Conservation (phyloP, 148 eudicot species). For the Cornus kousa region DNA sequence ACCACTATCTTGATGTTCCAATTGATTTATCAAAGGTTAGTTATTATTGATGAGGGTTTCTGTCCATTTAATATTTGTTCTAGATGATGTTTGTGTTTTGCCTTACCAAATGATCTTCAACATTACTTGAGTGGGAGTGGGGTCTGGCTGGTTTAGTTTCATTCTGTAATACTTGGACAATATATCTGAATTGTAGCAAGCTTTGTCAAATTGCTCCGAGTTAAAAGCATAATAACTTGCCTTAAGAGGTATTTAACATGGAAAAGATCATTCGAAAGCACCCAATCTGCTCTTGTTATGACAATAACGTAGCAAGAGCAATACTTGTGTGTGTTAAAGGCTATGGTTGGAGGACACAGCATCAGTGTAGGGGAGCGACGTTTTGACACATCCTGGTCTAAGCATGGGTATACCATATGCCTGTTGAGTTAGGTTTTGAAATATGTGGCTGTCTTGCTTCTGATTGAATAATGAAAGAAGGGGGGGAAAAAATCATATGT, state of each 20-base stretch:
- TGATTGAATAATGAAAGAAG: background rate
- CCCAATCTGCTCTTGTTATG: background rate
- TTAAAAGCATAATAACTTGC: no score
- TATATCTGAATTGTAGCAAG: background rate
- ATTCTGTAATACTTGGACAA: background rate
- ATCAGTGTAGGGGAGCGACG: background rate
- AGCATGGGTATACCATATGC: background rate
- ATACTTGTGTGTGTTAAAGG: background rate
- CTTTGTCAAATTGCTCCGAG: background rate
- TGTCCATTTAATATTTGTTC: background rate
- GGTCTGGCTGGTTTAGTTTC: background rate
- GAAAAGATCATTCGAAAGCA: background rate
- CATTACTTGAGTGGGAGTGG: background rate
- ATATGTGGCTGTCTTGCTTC: background rate
- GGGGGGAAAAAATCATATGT: background rate
- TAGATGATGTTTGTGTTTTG: background rate
- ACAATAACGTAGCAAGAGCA: background rate
- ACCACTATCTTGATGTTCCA: slow-evolving; percentile 97
- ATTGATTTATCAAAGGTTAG: slow-evolving; percentile 95
- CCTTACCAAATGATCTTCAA: background rate
- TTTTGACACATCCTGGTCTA: background rate
- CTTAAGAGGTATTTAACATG: background rate
- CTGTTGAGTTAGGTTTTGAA: background rate
- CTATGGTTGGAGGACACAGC: background rate
- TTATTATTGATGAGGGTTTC: background rate